Base-by-base conservation (phyloP, 2,329 filamentous ascomycete genomes). In the Microdochium paspali region DNA sequence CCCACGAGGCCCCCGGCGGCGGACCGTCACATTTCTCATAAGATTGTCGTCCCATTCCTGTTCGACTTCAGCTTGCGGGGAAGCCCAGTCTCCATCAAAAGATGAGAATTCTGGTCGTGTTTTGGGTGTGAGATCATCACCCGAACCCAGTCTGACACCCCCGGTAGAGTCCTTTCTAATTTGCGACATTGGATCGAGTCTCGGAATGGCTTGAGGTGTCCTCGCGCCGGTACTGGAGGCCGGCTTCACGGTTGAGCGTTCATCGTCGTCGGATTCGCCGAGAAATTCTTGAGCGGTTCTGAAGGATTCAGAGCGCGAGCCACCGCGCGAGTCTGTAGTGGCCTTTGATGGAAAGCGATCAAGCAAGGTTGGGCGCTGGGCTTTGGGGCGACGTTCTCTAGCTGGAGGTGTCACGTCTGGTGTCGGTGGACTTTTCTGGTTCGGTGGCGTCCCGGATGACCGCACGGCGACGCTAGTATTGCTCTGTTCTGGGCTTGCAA, bases 381-480 rank as follows among this genome's bases (percentile, higher is more conserved):
- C 59, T 57, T 67, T 70, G 15, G 71, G 65, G 49, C 70, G 71
- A 31, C 62, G 63, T 44, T 61, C 58, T 40, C 65, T 63, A 50
- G 80, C 76, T 30, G 85, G 85, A 46, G 85, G 86, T 15, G 85
- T 90, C 43, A 85, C 77, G 64, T 89, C 85, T 28, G 85, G 86
- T 3, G 85, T 90, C 26, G 84, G 85, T 15, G 83, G 83, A 56
- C 80, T 86, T 57, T 76, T 74, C 53, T 83, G 79, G 53, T 80
- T 78, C 24, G 80, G 74, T 45, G 83, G 82, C 4, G 83, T 87
- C 47, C 70, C 68, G n/a, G 74, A 75, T 10, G 70, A 56, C 47
- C 63, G 67, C 44, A 60, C 58, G 46, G 65, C 61, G 40, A 64
- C 61, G 51, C 64, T 63, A 46, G 69, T 62, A 45, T 63, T 58